Evolutionary conservation across 306 rosid species (phyloP).

Genomic region (Cucurbita maxima): DNA sequence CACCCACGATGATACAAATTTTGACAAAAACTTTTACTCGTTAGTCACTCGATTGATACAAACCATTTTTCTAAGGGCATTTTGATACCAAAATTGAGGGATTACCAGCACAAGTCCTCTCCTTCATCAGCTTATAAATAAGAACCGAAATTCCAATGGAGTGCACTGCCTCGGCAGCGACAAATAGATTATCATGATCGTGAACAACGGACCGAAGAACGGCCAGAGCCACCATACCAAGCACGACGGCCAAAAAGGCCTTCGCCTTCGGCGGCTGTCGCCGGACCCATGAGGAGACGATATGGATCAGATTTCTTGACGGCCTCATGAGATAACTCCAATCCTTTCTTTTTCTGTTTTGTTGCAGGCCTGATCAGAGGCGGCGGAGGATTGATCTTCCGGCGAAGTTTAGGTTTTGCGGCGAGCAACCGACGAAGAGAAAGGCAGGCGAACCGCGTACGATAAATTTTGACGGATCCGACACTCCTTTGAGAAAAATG

Average conservation of each 20-base stretch:
- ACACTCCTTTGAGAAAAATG: neutral
- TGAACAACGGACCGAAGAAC: slow-evolving; percentile 69
- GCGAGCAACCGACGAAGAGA: slow-evolving; percentile 7
- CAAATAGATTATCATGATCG: slow-evolving; percentile 87
- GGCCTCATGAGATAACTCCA: slow-evolving; percentile 29
- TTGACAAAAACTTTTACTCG: neutral
- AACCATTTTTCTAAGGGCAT: neutral
- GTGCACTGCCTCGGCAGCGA: slow-evolving; percentile 87
- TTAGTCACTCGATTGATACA: neutral
- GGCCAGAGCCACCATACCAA: slow-evolving; percentile 73
- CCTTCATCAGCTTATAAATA: slow-evolving; percentile 81
- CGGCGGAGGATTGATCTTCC: slow-evolving; percentile 11
- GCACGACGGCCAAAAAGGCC: slow-evolving; percentile 70
- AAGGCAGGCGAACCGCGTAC: neutral
- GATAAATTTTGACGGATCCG: neutral
- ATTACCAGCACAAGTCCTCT: slow-evolving; percentile 81
- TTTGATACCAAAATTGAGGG: neutral
- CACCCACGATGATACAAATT: neutral
- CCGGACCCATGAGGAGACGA: slow-evolving; percentile 51
- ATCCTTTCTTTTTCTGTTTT: neutral
- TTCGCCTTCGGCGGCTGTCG: slow-evolving; percentile 86
- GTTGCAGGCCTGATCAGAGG: neutral
- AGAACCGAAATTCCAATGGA: slow-evolving; percentile 72
- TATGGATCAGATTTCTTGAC: slow-evolving; percentile 42
- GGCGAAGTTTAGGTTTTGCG: slow-evolving; percentile 17